These are phyloP conservation scores for Zygoascus hellenicus DNA, from an alignment of 1,139 yeast species.

Conservation along the genomic window DNA sequence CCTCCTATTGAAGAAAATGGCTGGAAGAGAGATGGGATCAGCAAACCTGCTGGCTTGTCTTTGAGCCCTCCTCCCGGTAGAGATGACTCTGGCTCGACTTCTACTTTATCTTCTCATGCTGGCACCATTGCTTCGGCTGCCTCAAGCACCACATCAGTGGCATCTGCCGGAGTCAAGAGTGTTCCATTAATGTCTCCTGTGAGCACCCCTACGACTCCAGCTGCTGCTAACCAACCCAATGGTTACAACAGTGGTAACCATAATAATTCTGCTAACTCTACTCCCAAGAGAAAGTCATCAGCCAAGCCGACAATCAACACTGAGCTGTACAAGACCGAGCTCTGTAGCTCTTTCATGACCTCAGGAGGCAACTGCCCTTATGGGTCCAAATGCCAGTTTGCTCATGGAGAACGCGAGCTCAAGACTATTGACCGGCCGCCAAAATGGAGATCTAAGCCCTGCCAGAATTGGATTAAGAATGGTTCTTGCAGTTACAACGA, in stretches of 20 bases:
- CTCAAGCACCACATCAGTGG: slow-evolving; percentile 10
- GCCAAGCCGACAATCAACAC: slow-evolving; percentile 49
- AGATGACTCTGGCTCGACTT: slow-evolving; percentile 4
- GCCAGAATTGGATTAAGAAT: slow-evolving; percentile 78
- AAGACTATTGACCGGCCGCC: slow-evolving; percentile 69
- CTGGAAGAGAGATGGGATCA: not conserved
- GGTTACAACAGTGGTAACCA: not conserved
- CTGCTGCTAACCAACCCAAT: not conserved
- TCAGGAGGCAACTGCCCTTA: slow-evolving; percentile 73
- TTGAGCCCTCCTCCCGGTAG: slow-evolving; percentile 7
- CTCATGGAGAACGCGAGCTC: slow-evolving; percentile 79
- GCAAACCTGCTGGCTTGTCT: not conserved
- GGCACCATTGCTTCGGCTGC: slow-evolving; percentile 10
- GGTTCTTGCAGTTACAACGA: slow-evolving; percentile 87
- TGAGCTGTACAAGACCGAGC: slow-evolving; percentile 80
- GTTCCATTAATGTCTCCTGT: slow-evolving; percentile 7
- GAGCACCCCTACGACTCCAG: slow-evolving; percentile 8
- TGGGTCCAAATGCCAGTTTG: slow-evolving; percentile 89
- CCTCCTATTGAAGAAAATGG: slow-evolving; percentile 5
- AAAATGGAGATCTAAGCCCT: slow-evolving; percentile 88
- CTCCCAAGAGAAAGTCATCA: slow-evolving; percentile 19
- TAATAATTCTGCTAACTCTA: slow-evolving; percentile 7
- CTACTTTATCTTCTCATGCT: slow-evolving; percentile 1
- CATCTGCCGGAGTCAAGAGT: slow-evolving; percentile 9
- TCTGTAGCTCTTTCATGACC: slow-evolving; percentile 73